Conservation (phyloP, 306 rosid genomes). For the Oemleria cerasiformis region DNA sequence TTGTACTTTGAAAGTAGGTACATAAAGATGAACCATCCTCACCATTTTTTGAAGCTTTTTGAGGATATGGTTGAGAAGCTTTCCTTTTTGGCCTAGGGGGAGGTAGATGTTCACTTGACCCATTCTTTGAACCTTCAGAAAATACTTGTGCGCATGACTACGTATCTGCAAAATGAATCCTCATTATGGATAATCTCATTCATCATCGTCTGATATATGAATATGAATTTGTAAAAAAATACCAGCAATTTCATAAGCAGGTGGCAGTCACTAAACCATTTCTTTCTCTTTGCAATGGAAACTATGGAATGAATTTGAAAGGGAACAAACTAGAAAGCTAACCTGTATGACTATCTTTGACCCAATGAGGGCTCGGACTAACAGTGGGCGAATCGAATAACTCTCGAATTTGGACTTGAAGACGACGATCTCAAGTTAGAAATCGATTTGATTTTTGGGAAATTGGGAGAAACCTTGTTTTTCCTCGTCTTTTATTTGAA, state of each 20-base stretch:
- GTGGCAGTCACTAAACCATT: neutral
- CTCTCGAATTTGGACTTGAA: too few relatives aligned
- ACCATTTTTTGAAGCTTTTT: conserved; percentile 91
- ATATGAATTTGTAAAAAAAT: neutral
- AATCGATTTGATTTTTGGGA: too few relatives aligned
- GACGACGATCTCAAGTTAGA: too few relatives aligned
- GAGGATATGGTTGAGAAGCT: conserved; percentile 97
- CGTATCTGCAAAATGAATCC: conserved; percentile 50
- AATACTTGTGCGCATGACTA: conserved; percentile 96
- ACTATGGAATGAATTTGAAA: neutral
- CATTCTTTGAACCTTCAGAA: conserved; percentile 91
- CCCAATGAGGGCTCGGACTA: conserved; percentile 91
- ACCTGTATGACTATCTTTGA: conserved; percentile 98
- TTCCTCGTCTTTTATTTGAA: too few relatives aligned
- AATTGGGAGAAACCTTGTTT: too few relatives aligned
- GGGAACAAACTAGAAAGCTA: conserved; percentile 7
- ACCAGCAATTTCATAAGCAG: neutral
- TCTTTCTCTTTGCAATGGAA: neutral
- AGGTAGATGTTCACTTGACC: conserved; percentile 86
- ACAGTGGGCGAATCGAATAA: too few relatives aligned
- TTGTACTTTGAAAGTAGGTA: conserved; percentile 29
- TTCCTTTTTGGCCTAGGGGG: conserved; percentile 98
- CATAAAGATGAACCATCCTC: conserved; percentile 6
- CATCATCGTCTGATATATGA: neutral
- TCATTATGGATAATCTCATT: conserved; percentile 3